phyloP scores from a whole-genome alignment of 225 moss, liverwort and hornwort species.

The Pleurozium schreberi region DNA sequence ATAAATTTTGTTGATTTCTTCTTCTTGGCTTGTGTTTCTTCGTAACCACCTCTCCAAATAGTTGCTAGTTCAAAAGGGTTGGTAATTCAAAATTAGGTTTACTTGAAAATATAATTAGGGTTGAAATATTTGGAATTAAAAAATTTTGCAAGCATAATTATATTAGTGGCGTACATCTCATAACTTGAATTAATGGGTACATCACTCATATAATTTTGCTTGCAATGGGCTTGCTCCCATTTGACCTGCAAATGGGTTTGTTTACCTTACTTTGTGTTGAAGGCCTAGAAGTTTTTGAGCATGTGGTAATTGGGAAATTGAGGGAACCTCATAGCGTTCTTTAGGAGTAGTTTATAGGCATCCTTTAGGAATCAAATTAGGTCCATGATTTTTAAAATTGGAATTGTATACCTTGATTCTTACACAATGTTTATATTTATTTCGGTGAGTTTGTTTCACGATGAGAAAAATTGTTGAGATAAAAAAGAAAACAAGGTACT shows the following conservation, averaged over 20 bases:
- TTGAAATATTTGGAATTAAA: background rate
- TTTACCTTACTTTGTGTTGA: background rate
- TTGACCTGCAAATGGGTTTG: background rate
- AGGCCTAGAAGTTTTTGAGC: background rate
- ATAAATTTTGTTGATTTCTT: background rate
- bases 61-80: background rate
- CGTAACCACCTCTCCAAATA: background rate
- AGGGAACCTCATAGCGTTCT: rapidly evolving
- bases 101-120: background rate
- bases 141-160: background rate
- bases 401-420: background rate
- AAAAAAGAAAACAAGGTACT: too few species aligned
- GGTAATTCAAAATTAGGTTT: background rate
- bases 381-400: background rate
- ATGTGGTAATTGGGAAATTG: too few species aligned
- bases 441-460: background rate
- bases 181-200: background rate
- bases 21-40: background rate
- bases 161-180: background rate
- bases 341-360: background rate
- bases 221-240: background rate
- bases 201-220: background rate
- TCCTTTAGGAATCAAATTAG: background rate
- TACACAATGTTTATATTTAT: background rate
- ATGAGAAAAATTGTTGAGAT: background rate